Conservation (phyloP, 177 flowering plant species). For the Vitis hybrid region DNA sequence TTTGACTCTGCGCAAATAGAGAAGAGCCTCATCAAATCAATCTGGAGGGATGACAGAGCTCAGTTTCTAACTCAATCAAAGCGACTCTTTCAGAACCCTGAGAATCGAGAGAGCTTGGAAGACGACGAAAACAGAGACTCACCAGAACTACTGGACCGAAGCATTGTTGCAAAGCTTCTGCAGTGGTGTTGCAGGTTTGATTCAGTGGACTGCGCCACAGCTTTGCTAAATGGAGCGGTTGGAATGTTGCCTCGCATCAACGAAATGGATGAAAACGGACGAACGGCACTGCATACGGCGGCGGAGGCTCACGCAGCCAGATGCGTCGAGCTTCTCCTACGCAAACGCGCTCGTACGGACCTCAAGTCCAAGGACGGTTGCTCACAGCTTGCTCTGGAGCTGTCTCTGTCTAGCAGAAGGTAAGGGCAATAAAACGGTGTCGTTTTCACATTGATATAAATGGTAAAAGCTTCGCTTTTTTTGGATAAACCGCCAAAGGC, state of each 20-base stretch:
- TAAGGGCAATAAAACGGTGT: slow-evolving; percentile 11
- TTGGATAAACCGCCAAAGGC: neutral
- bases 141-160: slow-evolving; percentile 8
- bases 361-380: slow-evolving; percentile 36
- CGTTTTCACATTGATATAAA: slow-evolving; percentile 13
- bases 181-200: slow-evolving; percentile 43
- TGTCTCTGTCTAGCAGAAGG: slow-evolving; percentile 39
- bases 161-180: slow-evolving; percentile 28
- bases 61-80: slow-evolving; percentile 10
- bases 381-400: slow-evolving; percentile 34
- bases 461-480: slow-evolving; percentile 7
- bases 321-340: slow-evolving; percentile 47
- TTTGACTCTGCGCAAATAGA: neutral
- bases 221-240: slow-evolving; percentile 43
- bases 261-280: slow-evolving; percentile 31
- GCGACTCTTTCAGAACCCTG: slow-evolving; percentile 1
- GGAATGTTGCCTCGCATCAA: slow-evolving; percentile 37
- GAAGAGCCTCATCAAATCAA: slow-evolving; percentile 9
- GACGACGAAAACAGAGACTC: slow-evolving; percentile 12
- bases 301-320: slow-evolving; percentile 39
- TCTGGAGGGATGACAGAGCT: slow-evolving; percentile 20
- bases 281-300: slow-evolving; percentile 48
- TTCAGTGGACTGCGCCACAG: slow-evolving; percentile 41
- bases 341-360: slow-evolving; percentile 48
- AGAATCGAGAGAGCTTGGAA: neutral